Evolutionary conservation across 768 basidiomycete species (phyloP).

Genomic region (Saitozyma sp.): DNA sequence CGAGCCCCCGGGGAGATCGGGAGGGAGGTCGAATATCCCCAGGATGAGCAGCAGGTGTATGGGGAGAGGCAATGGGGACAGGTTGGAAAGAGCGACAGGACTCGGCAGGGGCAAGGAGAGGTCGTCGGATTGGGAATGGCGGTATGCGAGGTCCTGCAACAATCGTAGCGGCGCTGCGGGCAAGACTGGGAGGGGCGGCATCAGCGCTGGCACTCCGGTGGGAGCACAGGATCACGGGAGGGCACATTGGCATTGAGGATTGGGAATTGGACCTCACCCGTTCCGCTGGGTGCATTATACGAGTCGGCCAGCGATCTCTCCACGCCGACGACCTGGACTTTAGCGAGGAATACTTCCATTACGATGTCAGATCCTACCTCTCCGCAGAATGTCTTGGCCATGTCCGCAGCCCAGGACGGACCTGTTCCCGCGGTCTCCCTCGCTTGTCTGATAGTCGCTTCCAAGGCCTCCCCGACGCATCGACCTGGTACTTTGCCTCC

Average conservation of each 20-base stretch:
- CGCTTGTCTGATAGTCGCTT: conserved; percentile 1
- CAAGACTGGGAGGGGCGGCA: conserved; percentile 7
- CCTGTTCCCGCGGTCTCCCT: background rate
- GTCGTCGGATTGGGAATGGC: conserved; percentile 5
- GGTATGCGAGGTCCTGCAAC: conserved; percentile 27
- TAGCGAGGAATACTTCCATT: background rate
- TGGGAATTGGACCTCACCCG: background rate
- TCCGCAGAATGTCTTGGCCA: conserved; percentile 12
- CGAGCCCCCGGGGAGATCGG: background rate
- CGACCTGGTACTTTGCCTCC: conserved; percentile 11
- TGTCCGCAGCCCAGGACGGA: background rate
- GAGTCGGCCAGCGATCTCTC: conserved; percentile 3
- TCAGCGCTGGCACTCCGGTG: background rate
- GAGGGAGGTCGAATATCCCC: conserved; percentile 8
- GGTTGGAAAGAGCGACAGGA: conserved; percentile 11
- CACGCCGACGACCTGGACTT: conserved; percentile 6
- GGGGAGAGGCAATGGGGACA: conserved; percentile 22
- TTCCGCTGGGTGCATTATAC: conserved; percentile 1
- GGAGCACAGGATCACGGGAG: background rate
- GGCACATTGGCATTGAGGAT: background rate
- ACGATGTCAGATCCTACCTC: conserved; percentile 4
- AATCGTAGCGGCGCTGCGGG: conserved; percentile 21
- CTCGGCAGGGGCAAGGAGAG: conserved; percentile 7
- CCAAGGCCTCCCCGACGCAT: conserved; percentile 21
- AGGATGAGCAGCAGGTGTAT: conserved; percentile 7